phyloP scores from a whole-genome alignment of 306 rosid species.

The Begonia fuchsioides region DNA sequence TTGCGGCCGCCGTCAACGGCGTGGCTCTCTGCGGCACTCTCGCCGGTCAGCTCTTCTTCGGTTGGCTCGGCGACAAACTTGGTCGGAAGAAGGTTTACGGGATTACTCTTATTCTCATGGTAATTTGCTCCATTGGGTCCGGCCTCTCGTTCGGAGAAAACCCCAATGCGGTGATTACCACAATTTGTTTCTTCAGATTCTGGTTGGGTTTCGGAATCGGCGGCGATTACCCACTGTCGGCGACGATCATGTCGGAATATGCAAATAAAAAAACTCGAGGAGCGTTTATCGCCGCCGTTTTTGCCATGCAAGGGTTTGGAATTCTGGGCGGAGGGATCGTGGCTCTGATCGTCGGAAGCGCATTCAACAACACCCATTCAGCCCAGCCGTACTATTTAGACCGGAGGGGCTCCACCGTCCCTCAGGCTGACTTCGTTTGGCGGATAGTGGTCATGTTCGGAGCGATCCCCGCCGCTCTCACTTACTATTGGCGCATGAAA shows the following conservation, averaged over 20 bases:
- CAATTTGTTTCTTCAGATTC: slow-evolving; percentile 16
- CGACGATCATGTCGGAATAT: slow-evolving; percentile 18
- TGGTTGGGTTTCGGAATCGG: slow-evolving; percentile 20
- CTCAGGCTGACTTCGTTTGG: slow-evolving; percentile 12
- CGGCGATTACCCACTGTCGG: slow-evolving; percentile 18
- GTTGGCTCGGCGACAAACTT: slow-evolving; percentile 17
- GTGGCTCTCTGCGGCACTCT: slow-evolving; percentile 14
- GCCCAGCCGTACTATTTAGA: not conserved
- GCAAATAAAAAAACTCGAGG: slow-evolving; percentile 18
- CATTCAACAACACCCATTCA: slow-evolving; percentile 1
- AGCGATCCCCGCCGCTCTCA: slow-evolving; percentile 8
- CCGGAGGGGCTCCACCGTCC: not conserved
- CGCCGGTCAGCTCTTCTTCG: slow-evolving; percentile 15
- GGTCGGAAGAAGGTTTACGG: slow-evolving; percentile 14
- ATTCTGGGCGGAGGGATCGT: slow-evolving; percentile 7
- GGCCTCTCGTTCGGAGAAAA: slow-evolving; percentile 15
- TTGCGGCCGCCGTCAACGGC: slow-evolving; percentile 6
- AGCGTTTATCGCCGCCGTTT: slow-evolving; percentile 11
- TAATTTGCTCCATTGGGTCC: slow-evolving; percentile 4
- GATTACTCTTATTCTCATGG: slow-evolving; percentile 14
- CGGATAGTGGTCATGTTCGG: slow-evolving; percentile 14
- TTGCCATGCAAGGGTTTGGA: slow-evolving; percentile 13
- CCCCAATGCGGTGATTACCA: slow-evolving; percentile 4
- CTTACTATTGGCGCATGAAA: slow-evolving; percentile 14
- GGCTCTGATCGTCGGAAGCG: not conserved